These are phyloP conservation scores for Erysimum pusillum DNA, from an alignment of 441 rosid species.

Conservation along the genomic window DNA sequence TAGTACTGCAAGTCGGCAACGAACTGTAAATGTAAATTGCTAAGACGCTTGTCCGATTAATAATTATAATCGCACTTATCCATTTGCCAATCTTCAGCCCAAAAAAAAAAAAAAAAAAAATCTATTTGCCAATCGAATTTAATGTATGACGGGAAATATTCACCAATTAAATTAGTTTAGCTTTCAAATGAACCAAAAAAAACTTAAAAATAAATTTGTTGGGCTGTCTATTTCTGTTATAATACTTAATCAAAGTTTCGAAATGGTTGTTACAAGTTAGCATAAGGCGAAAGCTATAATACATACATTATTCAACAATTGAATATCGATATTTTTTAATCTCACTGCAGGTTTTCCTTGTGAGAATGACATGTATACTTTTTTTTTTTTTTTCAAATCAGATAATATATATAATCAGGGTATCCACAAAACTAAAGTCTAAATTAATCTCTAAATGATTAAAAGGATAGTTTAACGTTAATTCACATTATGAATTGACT, in stretches of 20 bases:
- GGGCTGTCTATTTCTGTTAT: background rate
- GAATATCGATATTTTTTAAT: background rate
- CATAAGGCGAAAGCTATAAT: background rate
- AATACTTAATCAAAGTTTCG: background rate
- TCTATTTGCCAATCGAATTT: background rate
- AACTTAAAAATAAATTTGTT: background rate
- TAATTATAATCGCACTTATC: background rate
- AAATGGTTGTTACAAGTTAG: background rate
- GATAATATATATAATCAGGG: too few species aligned
- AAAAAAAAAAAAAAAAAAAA: too few species aligned
- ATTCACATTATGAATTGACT: too few species aligned
- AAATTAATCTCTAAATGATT: too few species aligned
- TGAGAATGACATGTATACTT: background rate
- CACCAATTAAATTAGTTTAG: slow-evolving; percentile 1
- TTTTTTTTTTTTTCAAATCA: too few species aligned
- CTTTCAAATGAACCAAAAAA: background rate
- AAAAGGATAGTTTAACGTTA: too few species aligned
- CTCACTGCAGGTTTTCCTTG: background rate
- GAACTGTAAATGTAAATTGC: background rate
- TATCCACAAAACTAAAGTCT: background rate
- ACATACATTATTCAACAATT: background rate
- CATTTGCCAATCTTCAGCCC: background rate
- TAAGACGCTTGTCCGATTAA: slow-evolving; percentile 7
- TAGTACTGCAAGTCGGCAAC: too few species aligned
- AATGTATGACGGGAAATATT: background rate